Conservation (phyloP, 2,329 filamentous ascomycete species). For the Sporothrix humicola region DNA sequence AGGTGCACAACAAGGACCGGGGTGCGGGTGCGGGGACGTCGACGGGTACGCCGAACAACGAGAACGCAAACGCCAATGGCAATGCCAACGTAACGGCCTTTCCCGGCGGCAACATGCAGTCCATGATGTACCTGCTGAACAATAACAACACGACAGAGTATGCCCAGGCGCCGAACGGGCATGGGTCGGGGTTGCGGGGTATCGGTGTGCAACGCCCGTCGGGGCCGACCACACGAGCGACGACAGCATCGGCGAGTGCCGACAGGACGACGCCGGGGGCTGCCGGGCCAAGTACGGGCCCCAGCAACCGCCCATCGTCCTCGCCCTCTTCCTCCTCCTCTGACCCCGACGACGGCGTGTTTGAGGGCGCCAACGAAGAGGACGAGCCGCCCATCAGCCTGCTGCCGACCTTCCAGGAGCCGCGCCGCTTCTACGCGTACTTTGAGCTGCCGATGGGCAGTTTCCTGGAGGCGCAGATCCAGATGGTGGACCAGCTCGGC, state of each 20-base stretch:
- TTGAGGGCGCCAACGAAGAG: conserved; percentile 35
- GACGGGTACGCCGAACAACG: too few relatives aligned
- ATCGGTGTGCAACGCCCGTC: background rate
- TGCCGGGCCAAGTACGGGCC: too few relatives aligned
- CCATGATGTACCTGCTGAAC: conserved; percentile 32
- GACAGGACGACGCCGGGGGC: too few relatives aligned
- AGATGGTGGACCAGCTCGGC: conserved; percentile 15
- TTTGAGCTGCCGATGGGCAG: conserved; percentile 5
- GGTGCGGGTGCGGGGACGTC: background rate
- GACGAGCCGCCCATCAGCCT: conserved; percentile 29
- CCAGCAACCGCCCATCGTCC: too few relatives aligned
- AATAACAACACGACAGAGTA: background rate
- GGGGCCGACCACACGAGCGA: too few relatives aligned
- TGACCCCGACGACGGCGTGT: conserved; percentile 36
- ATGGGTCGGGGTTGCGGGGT: too few relatives aligned
- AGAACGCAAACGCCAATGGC: background rate
- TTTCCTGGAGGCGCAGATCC: background rate
- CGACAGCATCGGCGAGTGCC: too few relatives aligned
- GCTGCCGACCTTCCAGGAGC: conserved; percentile 1
- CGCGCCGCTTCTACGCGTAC: conserved; percentile 1
- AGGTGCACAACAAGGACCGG: conserved; percentile 51
- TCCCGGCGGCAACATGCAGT: conserved; percentile 10
- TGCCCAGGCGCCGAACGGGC: background rate
- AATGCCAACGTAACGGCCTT: background rate
- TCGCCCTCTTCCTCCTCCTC: background rate